Conservation (phyloP, 257 asterid genomes). For the Solanum ossicruentum region DNA sequence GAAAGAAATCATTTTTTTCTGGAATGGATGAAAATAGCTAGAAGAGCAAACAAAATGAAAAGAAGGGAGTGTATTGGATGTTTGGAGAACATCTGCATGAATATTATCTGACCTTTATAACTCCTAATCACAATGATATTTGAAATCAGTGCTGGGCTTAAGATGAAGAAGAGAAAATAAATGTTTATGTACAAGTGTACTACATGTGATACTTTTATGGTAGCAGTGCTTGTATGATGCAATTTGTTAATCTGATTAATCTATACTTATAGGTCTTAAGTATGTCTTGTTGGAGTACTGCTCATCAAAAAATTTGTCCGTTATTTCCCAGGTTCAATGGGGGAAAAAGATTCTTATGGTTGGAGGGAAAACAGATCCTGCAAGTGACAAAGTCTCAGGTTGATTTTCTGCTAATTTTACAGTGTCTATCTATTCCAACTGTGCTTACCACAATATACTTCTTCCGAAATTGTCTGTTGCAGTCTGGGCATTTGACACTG, state of each 20-base stretch:
- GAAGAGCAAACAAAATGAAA: not conserved
- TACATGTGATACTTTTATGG: not conserved
- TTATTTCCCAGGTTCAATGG: conserved; percentile 69
- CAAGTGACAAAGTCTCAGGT: conserved; percentile 80
- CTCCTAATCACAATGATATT: not conserved
- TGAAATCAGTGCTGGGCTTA: not conserved
- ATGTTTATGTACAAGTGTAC: not conserved
- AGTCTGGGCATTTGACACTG: conserved; percentile 97
- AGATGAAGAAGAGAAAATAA: not conserved
- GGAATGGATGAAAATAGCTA: not conserved
- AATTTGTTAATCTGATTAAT: not conserved
- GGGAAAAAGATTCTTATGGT: conserved; percentile 86
- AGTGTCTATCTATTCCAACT: not conserved
- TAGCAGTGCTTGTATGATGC: not conserved
- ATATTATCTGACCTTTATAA: not conserved
- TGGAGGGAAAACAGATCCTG: conserved; percentile 92
- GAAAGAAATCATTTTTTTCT: not conserved
- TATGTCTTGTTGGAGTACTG: not conserved
- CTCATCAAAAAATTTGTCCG: not conserved
- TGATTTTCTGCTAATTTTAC: conserved; percentile 3
- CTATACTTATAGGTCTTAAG: not conserved
- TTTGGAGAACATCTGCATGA: not conserved
- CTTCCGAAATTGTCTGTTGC: conserved; percentile 9
- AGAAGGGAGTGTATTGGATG: not conserved
- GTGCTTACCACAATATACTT: not conserved